These are phyloP conservation scores for Choanephora cucurbitarum DNA, from an alignment of 371 early-diverging fungal genomes.

Conservation along the genomic window DNA sequence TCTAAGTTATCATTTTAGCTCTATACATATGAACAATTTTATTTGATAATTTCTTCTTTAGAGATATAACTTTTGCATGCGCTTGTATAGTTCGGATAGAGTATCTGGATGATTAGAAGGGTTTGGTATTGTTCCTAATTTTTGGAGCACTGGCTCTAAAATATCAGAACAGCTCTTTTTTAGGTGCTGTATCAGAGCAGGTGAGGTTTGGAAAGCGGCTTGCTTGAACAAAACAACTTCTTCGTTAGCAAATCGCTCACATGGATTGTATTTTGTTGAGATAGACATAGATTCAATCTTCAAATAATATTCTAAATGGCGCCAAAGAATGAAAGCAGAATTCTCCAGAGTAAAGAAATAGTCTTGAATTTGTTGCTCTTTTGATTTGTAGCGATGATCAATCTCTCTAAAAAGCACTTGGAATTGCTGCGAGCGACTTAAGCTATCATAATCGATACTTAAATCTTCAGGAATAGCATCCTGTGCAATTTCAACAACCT, in stretches of 20 bases:
- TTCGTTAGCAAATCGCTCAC: conserved; percentile 22
- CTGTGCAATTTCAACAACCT: conserved; percentile 29
- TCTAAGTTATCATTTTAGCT: too few species aligned
- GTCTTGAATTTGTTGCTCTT: conserved; percentile 26
- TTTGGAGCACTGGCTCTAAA: conserved; percentile 28
- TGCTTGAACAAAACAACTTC: conserved; percentile 23
- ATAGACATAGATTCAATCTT: conserved; percentile 11
- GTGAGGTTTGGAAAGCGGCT: conserved; percentile 33
- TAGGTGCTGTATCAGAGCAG: conserved; percentile 15
- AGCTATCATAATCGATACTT: conserved; percentile 30
- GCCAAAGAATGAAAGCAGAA: conserved; percentile 32
- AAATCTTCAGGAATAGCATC: conserved; percentile 32
- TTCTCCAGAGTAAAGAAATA: conserved; percentile 33
- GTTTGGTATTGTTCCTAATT: conserved; percentile 5
- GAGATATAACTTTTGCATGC: too few species aligned
- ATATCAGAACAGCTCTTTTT: conserved; percentile 15
- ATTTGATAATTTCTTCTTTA: too few species aligned
- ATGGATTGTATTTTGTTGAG: conserved; percentile 22
- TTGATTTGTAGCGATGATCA: conserved; percentile 15
- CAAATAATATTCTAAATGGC: conserved; percentile 41
- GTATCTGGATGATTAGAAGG: too few species aligned
- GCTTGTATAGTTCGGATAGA: too few species aligned
- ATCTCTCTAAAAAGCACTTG: conserved; percentile 32
- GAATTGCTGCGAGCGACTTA: conserved; percentile 35
- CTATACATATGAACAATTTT: too few species aligned